phyloP scores from a whole-genome alignment of 768 basidiomycete species.

The Pleurotus eryngii region DNA sequence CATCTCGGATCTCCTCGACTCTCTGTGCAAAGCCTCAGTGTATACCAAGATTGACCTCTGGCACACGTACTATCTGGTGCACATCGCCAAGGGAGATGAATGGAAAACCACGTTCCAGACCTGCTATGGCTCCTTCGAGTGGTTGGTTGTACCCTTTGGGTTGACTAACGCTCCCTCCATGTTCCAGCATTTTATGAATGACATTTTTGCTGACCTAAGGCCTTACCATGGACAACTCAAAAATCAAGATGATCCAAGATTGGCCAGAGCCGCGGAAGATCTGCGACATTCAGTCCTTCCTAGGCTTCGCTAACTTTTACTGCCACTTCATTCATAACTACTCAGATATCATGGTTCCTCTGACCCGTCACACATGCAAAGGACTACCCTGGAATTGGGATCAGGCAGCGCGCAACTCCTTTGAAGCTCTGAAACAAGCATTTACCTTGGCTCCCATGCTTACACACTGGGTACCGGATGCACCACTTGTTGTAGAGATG shows the following conservation, averaged over 20 bases:
- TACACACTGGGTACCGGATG: slow-evolving; percentile 5
- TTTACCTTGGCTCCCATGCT: slow-evolving; percentile 25
- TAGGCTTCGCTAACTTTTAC: slow-evolving; percentile 27
- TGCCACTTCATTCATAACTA: slow-evolving; percentile 28
- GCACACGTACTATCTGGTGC: slow-evolving; percentile 32
- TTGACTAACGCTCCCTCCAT: slow-evolving; percentile 36
- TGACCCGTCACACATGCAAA: slow-evolving; percentile 19
- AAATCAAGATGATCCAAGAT: too few relatives aligned
- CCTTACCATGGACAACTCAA: too few relatives aligned
- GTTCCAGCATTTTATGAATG: slow-evolving; percentile 42
- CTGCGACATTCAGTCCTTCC: too few relatives aligned
- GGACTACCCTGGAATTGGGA: slow-evolving; percentile 17
- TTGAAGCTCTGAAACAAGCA: slow-evolving; percentile 20
- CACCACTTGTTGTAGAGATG: slow-evolving; percentile 16
- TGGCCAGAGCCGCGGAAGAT: too few relatives aligned
- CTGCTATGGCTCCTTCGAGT: slow-evolving; percentile 33
- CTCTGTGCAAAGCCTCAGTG: slow-evolving; percentile 21
- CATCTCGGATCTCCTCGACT: slow-evolving; percentile 27
- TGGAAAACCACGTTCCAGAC: slow-evolving; percentile 43
- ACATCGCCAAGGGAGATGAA: slow-evolving; percentile 35
- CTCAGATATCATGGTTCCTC: slow-evolving; percentile 19
- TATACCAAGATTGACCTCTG: slow-evolving; percentile 35
- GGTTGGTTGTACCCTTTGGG: slow-evolving; percentile 34
- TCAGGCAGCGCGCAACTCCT: slow-evolving; percentile 15
- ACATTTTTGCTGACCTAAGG: slow-evolving; percentile 29